phyloP scores from a whole-genome alignment of 495 filamentous ascomycete species.

The Lasiosphaeris hirsuta region DNA sequence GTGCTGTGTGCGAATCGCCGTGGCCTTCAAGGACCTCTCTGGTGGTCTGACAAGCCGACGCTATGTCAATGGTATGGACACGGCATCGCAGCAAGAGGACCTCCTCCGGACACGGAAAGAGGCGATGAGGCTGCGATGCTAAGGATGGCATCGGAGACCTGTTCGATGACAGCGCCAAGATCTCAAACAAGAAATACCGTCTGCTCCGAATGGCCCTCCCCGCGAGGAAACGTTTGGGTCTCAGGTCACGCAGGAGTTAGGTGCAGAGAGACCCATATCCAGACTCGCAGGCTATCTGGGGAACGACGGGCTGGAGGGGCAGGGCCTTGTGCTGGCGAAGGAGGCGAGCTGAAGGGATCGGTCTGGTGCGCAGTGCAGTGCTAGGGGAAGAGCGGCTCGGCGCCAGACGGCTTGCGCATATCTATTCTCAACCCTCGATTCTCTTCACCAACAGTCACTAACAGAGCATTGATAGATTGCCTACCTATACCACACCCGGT shows the following conservation, averaged over 20 bases:
- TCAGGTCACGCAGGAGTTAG: conserved; percentile 22
- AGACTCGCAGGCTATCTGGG: background rate
- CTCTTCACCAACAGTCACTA: conserved; percentile 6
- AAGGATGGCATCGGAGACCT: background rate
- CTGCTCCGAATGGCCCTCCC: conserved; percentile 6
- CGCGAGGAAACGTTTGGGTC: conserved; percentile 13
- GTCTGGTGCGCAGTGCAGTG: too few relatives aligned
- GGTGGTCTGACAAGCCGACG: conserved; percentile 3
- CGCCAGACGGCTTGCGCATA: background rate
- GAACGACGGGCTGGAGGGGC: background rate
- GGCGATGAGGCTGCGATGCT: background rate
- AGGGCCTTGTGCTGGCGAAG: background rate
- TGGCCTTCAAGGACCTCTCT: background rate
- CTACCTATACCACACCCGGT: conserved; percentile 11
- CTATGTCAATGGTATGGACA: background rate
- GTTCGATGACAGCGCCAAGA: background rate
- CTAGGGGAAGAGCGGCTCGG: conserved; percentile 13
- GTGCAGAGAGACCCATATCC: background rate
- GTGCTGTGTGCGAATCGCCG: background rate
- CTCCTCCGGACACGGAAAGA: background rate
- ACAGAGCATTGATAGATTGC: conserved; percentile 19
- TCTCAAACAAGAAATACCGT: conserved; percentile 2
- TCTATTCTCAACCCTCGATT: background rate
- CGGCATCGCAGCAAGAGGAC: too few relatives aligned
- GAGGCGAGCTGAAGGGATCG: background rate